Evolutionary conservation across 1,284 basidiomycete species (phyloP), one percentile per base, ranked within the genome.

Genomic region (Ganoderma multipileum): DNA sequence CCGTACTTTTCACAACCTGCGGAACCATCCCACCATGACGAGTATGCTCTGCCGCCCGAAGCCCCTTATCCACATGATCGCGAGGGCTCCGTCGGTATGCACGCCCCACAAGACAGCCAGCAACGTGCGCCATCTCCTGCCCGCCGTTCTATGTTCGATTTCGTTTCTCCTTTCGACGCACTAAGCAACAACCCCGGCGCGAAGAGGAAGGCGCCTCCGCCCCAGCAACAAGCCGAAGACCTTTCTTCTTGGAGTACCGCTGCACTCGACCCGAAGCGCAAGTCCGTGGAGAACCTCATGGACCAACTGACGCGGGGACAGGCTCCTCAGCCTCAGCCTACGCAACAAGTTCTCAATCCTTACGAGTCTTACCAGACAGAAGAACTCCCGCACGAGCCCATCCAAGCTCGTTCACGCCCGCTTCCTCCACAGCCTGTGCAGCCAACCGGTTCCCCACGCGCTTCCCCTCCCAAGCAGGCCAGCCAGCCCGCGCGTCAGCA

Each of bases 81-180:
- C 55, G 76, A 77, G 11, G 59, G 64, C 0, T 68, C 74, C 36
- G 20, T 23, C 41, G 73, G 69, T n/a, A 55, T 68, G 60, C 67
- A 76, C 44, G 61, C 66, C 28, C 61, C 72, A 62, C 71, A 68
- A 61, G 68, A 75, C 36, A 68, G 69, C 30, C 83, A 82, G 67
- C 86, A 84, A 64, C 84, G 84, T 57, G 82, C 85, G 12, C 89
- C 91, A 0, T 87, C 90, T 41, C 90, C 91, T 55, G 85, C 89
- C 38, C 90, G 88, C 73, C 91, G 91, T 79, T 91, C 91, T 65
- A 88, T 94, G 86, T 95, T 94, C 74, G 91, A 94, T 61, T 95
- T 93, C 71, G 85, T 91, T 66, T 94, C 92, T 65, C 90, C 93
- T 3, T 94, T 95, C 73, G 93, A 95, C 74, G 91, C 92, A 16